Base-by-base conservation (phyloP, 768 basidiomycete genomes). In the Neoboletus brunneissimus region DNA sequence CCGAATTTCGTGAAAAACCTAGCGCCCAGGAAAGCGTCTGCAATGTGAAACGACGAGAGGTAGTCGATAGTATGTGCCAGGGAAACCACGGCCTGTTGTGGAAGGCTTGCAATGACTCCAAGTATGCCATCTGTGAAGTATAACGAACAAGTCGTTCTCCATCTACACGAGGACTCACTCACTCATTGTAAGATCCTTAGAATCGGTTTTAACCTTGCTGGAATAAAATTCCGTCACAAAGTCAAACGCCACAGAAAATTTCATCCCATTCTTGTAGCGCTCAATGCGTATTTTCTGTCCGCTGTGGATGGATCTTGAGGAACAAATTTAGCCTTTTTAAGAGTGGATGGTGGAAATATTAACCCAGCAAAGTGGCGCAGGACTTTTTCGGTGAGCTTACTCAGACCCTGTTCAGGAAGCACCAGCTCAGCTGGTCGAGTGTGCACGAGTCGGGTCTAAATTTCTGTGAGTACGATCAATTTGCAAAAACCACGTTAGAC, bases 391-490 rank as follows among this genome's bases (percentile, higher is more conserved):
- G 91, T 94, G 23, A 83, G 74, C 38, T 80, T 79, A 50, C 85
- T 89, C 29, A 96, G 67, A 4, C 79, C 81, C 8, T 72, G 63
- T 49, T 76, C 70, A 7, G 86, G 85, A 12, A 94, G 68, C 1
- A 97, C 76, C 2, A 98, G 72, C 62, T 98, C 96, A 1, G 86
- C 79, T 5, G 96, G 96, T 59, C 82, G 83, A 22, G 86, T 81
- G 67, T 99, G 94, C 2, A 88, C 84, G 58, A 99, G 78, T 43
- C 96, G 78, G 0, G 95, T 98, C 89, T 97, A 62, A 27, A 40
- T 2, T 22, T 16, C 61, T 34, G n/a, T 55, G n/a, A 58, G 52
- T 9, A 52, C 9, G 16, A 35, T 52, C 10, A 29, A 25, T 43
- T 4, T 18, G 25, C 27, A 35, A 47, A 16, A 53, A 18, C 15